Conservation (phyloP, 495 filamentous ascomycete species). For the Usnea hakonensis region DNA sequence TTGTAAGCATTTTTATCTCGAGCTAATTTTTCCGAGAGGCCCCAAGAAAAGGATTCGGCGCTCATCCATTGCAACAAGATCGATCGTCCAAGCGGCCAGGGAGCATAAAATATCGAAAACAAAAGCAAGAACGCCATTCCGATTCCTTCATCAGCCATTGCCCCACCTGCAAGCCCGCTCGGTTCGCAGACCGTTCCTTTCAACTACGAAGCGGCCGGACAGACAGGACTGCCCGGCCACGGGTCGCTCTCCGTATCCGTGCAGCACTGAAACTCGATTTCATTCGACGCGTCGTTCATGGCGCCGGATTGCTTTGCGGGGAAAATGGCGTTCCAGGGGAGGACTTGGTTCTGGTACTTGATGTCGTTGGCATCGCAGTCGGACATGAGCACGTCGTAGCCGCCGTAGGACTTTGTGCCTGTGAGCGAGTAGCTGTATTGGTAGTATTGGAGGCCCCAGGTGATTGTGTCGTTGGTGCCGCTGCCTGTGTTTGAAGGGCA, state of each 20-base stretch:
- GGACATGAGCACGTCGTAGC: constrained; percentile 3
- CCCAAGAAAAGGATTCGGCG: too few species aligned
- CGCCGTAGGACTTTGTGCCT: constrained; percentile 9
- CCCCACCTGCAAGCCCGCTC: too few species aligned
- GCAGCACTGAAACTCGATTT: constrained; percentile 12
- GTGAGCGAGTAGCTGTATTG: constrained; percentile 10
- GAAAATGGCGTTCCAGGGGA: too few species aligned
- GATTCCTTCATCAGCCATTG: too few species aligned
- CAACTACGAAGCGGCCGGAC: not conserved
- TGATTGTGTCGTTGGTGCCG: constrained; percentile 8
- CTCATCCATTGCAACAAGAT: too few species aligned
- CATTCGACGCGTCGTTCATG: not conserved
- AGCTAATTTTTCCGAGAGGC: too few species aligned
- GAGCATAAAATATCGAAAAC: too few species aligned
- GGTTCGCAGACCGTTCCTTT: too few species aligned
- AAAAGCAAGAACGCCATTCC: too few species aligned
- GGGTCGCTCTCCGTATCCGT: not conserved
- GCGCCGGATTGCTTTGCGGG: constrained; percentile 4
- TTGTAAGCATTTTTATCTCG: too few species aligned
- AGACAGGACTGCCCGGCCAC: not conserved
- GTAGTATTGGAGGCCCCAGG: constrained; percentile 12
- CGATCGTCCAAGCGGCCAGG: too few species aligned
- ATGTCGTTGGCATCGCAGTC: not conserved
- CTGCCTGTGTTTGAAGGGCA: constrained; percentile 8
- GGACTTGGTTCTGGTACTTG: too few species aligned